Base-by-base conservation (phyloP, 345 rosid species). In the Ceriops tagal region DNA sequence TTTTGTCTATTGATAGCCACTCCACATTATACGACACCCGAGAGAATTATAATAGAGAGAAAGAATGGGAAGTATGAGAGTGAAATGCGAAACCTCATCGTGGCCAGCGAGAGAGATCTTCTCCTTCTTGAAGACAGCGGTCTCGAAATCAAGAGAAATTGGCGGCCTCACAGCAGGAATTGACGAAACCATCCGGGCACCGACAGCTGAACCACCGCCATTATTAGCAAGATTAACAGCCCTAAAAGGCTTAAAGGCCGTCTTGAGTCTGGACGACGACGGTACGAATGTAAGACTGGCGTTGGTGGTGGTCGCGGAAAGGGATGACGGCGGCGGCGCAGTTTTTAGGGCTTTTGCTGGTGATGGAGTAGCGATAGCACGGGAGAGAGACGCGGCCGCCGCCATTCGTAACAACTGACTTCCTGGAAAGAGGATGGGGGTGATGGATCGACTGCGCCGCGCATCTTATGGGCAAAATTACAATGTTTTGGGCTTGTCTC, bases 51-150 rank as follows among this genome's bases (percentile, higher is more conserved):
- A 13, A 43, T 8, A 8, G 16, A 43, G 19, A 2, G 28, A 22
- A 52, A 18, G 15, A 58, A 8, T 15, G 35, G 19, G 52, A 49
- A 4, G 6, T 13, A 32, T 20, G 20, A 24, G 2, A 5, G 2
- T 56, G 43, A 34, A 28, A 8, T 15, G 56, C 18, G 4, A 7
- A 16, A 88, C 97, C 93, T 92, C 97, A 0, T 88, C 92, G 72
- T 85, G 80, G 22, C 96, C 96, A 58, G 92, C 92, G 22, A 92
- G 90, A 37, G 89, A 80, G 66, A 88, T 63, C 81, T 84, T 85
- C 82, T 92, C 97, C 84, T 92, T 92, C 63, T 84, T 86, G 82
- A 92, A 92, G 7, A 89, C 87, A 43, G 91, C 79, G 43, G 92
- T 88, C 72, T 89, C 90, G 64, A 92, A 88, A 77, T 89, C 91